Evolutionary conservation across 1,284 basidiomycete species (phyloP), one percentile per base, ranked within the genome.

Genomic region (Lignosus rhinocerotis): DNA sequence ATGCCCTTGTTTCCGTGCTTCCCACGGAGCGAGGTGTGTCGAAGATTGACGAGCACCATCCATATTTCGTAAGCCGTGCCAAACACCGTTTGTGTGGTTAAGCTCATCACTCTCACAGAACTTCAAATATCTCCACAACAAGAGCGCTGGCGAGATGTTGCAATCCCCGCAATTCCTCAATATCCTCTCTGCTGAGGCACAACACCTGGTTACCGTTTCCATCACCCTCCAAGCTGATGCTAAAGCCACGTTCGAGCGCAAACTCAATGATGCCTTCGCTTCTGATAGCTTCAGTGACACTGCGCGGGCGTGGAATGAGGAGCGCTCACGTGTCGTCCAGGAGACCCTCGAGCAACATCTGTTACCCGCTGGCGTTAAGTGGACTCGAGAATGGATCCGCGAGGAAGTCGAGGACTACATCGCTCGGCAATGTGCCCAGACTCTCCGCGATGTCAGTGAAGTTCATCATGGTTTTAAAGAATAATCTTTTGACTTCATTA

Each of bases 121-220:
- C 66, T 99, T 99, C 85, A 99, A 99, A 80, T 99, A 98, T 76
- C 80, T 99, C 41, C 78, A 83, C 42, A 82, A 89, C 66, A 99
- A 98, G 72, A 89, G 86, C 10, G 82, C 94, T 33, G 72, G 73
- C n/a, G 81, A 86, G 7, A 88, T 98, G 81, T 70, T 87, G 45
- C 81, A 87, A 61, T 81, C 80, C 0, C 78, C 91, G 8, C 94
- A 96, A 69, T 97, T 96, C 76, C 78, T 99, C 33, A 88, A 94
- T 66, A 97, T 99, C 64, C 84, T 99, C 9, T 83, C 87, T 46
- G 97, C 97, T 1, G 97, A 99, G 74, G 78, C 87, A 12, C 93
- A 98, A 60, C 87, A 90, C 50, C 80, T 98, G 39, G 86, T 99
- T 68, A 92, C 80, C 1, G 83, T 97, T 49, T 78, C 84, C 16